phyloP scores from a whole-genome alignment of 768 basidiomycete species.

The Lyophyllum decastes region DNA sequence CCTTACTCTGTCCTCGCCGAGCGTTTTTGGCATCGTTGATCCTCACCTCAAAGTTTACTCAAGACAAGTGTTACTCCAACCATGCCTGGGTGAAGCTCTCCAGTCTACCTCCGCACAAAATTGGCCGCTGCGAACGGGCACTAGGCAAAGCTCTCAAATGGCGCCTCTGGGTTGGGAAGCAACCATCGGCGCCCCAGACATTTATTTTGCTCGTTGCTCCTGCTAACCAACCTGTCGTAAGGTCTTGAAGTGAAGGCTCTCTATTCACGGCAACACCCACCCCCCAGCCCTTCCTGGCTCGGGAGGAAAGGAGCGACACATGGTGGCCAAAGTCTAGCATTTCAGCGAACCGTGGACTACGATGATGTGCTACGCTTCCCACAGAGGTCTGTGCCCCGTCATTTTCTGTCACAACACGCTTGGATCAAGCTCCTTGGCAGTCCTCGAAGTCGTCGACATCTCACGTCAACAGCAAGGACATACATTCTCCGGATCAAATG shows the following conservation, averaged over 20 bases:
- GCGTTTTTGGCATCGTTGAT: constrained; percentile 89
- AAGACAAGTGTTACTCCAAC: constrained; percentile 93
- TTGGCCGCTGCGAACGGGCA: constrained; percentile 86
- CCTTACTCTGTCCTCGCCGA: constrained; percentile 84
- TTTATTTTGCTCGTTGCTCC: constrained; percentile 15
- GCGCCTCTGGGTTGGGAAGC: constrained; percentile 92
- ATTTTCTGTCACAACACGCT: not conserved
- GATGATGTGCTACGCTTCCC: constrained; percentile 45
- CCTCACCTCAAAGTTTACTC: constrained; percentile 88
- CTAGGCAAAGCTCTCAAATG: constrained; percentile 85
- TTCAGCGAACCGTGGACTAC: constrained; percentile 26
- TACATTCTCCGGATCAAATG: constrained; percentile 39
- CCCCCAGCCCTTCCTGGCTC: constrained; percentile 24
- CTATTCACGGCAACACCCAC: constrained; percentile 19
- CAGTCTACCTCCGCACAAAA: constrained; percentile 83
- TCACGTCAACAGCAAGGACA: constrained; percentile 46
- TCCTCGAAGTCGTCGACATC: not conserved
- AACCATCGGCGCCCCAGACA: constrained; percentile 28
- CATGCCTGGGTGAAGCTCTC: constrained; percentile 93
- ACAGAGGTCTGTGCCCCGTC: constrained; percentile 24
- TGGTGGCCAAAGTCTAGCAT: not conserved
- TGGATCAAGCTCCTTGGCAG: constrained; percentile 7
- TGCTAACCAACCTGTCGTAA: constrained; percentile 38
- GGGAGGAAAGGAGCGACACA: constrained; percentile 10
- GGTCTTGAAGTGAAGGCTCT: constrained; percentile 54